A percentile compares a stretch with the other conserved stretches of the same genome.
Conservation (phyloP, 768 basidiomycete genomes). For the Russula abietina region DNA sequence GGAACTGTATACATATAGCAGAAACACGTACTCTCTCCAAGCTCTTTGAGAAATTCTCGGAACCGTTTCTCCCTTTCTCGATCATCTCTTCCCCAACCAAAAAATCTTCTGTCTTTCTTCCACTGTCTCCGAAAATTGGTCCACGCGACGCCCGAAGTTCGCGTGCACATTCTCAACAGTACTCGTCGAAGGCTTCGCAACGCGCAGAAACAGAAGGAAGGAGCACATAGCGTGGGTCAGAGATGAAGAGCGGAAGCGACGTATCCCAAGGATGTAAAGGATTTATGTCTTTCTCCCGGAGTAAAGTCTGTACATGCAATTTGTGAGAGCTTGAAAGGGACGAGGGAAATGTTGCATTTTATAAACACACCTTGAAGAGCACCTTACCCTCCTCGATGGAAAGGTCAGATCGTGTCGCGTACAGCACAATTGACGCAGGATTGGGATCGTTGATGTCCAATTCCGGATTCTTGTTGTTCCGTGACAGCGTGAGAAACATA, state of each 20-base stretch:
- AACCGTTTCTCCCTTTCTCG: slow-evolving; percentile 89
- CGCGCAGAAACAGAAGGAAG: slow-evolving; percentile 77
- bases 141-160: slow-evolving; percentile 73
- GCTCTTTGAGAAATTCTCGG: slow-evolving; percentile 72
- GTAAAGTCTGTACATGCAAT: slow-evolving; percentile 54
- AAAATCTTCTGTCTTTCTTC: slow-evolving; percentile 93
- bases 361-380: slow-evolving; percentile 73
- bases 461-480: too few species aligned
- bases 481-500: too few species aligned
- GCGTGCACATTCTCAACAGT: slow-evolving; percentile 88
- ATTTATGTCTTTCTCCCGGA: slow-evolving; percentile 87
- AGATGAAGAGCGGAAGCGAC: slow-evolving; percentile 84
- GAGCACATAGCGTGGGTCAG: slow-evolving; percentile 91
- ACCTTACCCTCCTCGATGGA: slow-evolving; percentile 86
- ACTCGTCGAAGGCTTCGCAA: slow-evolving; percentile 92
- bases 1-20: not conserved
- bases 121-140: slow-evolving; percentile 81
- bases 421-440: too few species aligned
- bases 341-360: not conserved
- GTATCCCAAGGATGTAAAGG: slow-evolving; percentile 93
- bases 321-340: slow-evolving; percentile 18
- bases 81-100: slow-evolving; percentile 90
- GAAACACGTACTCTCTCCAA: slow-evolving; percentile 69
- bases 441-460: too few species aligned
- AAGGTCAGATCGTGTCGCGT: too few species aligned